Percentiles rank a stretch among this genome's conserved stretches.
phyloP scores from a whole-genome alignment of 768 basidiomycete species.

The Tricholoma matsutake region DNA sequence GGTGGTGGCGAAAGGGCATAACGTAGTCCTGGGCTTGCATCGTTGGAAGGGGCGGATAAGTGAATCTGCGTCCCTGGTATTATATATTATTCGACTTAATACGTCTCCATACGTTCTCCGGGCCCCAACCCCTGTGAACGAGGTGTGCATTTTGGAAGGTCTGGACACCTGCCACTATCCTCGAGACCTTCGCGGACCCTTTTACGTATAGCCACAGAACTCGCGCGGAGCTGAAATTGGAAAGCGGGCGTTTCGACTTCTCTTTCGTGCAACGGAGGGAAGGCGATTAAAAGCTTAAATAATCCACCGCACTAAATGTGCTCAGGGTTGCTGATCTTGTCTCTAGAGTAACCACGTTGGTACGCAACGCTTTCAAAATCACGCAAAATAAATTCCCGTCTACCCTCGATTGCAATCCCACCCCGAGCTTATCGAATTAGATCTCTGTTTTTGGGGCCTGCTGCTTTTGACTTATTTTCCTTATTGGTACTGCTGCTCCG shows the following conservation, averaged over 20 bases:
- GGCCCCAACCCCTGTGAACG: slow-evolving; percentile 27
- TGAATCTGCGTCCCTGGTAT: slow-evolving; percentile 30
- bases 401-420: background rate
- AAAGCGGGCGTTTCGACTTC: slow-evolving; percentile 31
- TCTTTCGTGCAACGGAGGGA: slow-evolving; percentile 25
- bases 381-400: background rate
- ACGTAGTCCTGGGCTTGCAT: slow-evolving; percentile 38
- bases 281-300: slow-evolving; percentile 12
- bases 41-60: slow-evolving; percentile 34
- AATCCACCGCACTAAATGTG: background rate
- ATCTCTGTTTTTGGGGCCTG: slow-evolving; percentile 10
- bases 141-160: slow-evolving; percentile 41
- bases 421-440: background rate
- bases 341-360: slow-evolving; percentile 9
- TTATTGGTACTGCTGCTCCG: slow-evolving; percentile 13
- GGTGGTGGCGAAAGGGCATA: slow-evolving; percentile 22
- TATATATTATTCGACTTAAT: slow-evolving; percentile 48
- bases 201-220: slow-evolving; percentile 36
- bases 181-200: slow-evolving; percentile 37
- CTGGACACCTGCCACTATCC: slow-evolving; percentile 42
- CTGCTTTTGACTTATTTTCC: slow-evolving; percentile 7
- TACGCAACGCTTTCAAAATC: background rate
- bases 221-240: slow-evolving; percentile 38
- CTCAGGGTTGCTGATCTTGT: slow-evolving; percentile 9
- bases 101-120: slow-evolving; percentile 37